Evolutionary conservation across 495 filamentous ascomycete species (phyloP).

Genomic region (Cudoniella acicularis): DNA sequence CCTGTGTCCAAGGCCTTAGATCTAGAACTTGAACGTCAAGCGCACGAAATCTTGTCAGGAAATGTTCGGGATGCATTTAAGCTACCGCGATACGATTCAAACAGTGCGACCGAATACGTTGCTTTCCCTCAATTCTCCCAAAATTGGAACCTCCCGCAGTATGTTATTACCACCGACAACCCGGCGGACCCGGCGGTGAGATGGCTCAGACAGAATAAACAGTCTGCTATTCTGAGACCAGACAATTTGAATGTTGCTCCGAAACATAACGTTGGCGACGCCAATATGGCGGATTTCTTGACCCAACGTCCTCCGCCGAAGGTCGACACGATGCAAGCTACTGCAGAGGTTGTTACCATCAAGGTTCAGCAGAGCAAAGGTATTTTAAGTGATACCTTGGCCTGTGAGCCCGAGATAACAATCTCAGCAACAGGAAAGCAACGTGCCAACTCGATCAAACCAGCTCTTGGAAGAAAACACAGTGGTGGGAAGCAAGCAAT

Average conservation of each 20-base stretch:
- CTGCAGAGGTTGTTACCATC: not conserved
- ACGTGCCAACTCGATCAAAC: not conserved
- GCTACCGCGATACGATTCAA: not conserved
- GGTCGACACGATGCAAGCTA: not conserved
- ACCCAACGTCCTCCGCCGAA: not conserved
- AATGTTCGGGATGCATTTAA: not conserved
- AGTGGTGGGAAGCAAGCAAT: not conserved
- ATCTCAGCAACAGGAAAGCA: not conserved
- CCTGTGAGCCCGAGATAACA: not conserved
- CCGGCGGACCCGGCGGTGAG: not conserved
- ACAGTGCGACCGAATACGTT: not conserved
- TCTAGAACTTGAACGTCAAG: not conserved
- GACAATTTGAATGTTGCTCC: not conserved
- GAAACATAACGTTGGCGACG: not conserved
- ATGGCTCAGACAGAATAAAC: not conserved
- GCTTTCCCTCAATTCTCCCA: not conserved
- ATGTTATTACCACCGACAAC: not conserved
- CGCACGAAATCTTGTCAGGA: not conserved
- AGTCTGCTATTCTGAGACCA: not conserved
- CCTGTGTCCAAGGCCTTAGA: not conserved
- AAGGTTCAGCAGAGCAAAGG: not conserved
- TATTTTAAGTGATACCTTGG: not conserved
- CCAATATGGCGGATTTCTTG: not conserved
- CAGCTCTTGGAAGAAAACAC: not conserved
- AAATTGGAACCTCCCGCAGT: not conserved